These are phyloP conservation scores for Diaporthe amygdali DNA, from an alignment of 2,329 filamentous ascomycete genomes.

Conservation along the genomic window DNA sequence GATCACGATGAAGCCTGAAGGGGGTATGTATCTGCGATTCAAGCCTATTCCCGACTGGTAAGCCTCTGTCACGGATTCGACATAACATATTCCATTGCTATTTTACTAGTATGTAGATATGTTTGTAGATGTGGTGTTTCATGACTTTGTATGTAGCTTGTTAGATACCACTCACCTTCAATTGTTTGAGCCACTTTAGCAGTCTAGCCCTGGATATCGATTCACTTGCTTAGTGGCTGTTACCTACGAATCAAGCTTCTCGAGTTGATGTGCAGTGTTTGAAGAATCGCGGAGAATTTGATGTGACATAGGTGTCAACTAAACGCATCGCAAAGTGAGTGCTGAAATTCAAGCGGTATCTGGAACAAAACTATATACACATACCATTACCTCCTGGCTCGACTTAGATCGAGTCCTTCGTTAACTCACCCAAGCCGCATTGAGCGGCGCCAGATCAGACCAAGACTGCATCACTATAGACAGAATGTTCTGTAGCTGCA, in stretches of 20 bases:
- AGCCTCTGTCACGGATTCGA: background rate
- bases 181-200: background rate
- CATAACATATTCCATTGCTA: background rate
- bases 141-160: background rate
- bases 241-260: background rate
- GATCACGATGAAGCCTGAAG: conserved; percentile 21
- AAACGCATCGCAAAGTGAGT: too few species aligned
- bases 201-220: too few species aligned
- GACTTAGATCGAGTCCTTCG: background rate
- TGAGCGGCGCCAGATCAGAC: background rate
- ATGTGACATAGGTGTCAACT: too few species aligned
- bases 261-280: too few species aligned
- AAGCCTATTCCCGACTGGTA: conserved; percentile 15
- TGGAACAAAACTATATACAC: background rate
- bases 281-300: too few species aligned
- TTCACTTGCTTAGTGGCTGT: background rate
- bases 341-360: too few species aligned
- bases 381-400: background rate
- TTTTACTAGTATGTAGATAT: background rate
- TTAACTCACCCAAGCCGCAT: background rate
- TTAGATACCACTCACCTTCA: background rate
- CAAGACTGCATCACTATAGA: background rate
- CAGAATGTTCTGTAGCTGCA: background rate
- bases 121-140: background rate
- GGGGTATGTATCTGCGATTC: conserved; percentile 21